Evolutionary conservation across 2,329 filamentous ascomycete species (phyloP).

Genomic region (Xylariaceae sp.): DNA sequence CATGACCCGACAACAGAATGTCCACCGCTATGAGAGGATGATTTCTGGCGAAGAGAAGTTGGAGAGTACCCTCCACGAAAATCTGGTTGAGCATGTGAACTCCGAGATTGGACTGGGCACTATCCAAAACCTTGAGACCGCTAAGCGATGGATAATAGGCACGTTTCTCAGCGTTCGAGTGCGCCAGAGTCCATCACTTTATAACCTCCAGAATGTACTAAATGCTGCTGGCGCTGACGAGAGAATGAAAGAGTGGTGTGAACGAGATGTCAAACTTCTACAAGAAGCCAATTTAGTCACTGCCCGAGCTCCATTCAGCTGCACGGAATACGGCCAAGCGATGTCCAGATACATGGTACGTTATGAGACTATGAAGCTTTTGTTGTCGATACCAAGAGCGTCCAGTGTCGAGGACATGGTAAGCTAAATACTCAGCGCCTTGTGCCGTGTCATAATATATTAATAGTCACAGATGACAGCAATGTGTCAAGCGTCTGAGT

Average conservation of each 20-base stretch:
- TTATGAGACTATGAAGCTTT: constrained; percentile 72
- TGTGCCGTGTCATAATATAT: not conserved
- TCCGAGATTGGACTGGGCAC: constrained; percentile 77
- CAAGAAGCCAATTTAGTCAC: constrained; percentile 56
- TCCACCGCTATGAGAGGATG: constrained; percentile 65
- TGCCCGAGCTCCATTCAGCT: constrained; percentile 43
- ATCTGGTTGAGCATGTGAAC: constrained; percentile 79
- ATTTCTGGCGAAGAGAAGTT: constrained; percentile 68
- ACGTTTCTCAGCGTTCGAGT: constrained; percentile 78
- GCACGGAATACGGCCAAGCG: constrained; percentile 69
- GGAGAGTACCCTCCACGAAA: constrained; percentile 74
- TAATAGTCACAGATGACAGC: constrained; percentile 61
- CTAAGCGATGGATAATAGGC: constrained; percentile 68
- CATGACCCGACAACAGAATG: constrained; percentile 65
- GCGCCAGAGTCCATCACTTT: constrained; percentile 65
- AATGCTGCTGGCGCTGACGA: constrained; percentile 52
- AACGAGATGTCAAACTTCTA: constrained; percentile 62
- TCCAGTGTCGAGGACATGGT: constrained; percentile 66
- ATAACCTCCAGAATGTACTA: constrained; percentile 56
- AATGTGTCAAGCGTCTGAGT: constrained; percentile 66
- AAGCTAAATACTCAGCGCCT: constrained; percentile 27
- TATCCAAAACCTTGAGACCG: constrained; percentile 59
- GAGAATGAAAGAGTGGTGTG: constrained; percentile 66
- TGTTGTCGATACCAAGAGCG: constrained; percentile 58
- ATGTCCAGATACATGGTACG: constrained; percentile 82